Percentiles rank a stretch among this genome's conserved stretches.
Conservation (phyloP, 2,329 filamentous ascomycete species). For the Stemphylium beticola region DNA sequence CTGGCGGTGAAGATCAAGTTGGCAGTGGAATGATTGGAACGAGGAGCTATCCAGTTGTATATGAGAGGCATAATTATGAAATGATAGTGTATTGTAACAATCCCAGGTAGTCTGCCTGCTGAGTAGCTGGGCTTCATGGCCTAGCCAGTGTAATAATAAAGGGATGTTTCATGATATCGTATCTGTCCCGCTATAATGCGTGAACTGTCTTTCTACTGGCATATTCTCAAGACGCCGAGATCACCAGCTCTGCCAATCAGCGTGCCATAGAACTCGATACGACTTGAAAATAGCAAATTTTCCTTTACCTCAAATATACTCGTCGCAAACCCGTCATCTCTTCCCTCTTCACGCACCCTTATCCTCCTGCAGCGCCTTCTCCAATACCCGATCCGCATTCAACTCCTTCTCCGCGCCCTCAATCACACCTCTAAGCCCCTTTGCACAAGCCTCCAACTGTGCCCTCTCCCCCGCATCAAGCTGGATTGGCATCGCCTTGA, state of each 20-base stretch:
- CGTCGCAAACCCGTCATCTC: not conserved
- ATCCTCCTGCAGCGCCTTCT: conserved; percentile 33
- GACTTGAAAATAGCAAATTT: too few species aligned
- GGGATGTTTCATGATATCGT: too few species aligned
- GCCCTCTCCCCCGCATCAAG: conserved; percentile 44
- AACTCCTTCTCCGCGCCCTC: conserved; percentile 48
- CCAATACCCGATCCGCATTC: conserved; percentile 33
- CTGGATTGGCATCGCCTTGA: conserved; percentile 47
- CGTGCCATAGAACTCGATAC: too few species aligned
- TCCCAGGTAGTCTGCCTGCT: too few species aligned
- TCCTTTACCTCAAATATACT: too few species aligned
- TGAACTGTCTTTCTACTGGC: too few species aligned
- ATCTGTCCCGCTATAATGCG: too few species aligned
- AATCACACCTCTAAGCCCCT: conserved; percentile 45
- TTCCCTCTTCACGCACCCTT: conserved; percentile 10
- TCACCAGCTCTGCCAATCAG: too few species aligned
- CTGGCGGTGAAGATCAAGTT: conserved; percentile 21
- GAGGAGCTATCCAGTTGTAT: not conserved
- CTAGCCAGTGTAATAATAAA: too few species aligned
- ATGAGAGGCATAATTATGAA: not conserved
- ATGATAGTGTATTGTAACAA: not conserved
- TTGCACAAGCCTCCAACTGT: conserved; percentile 44
- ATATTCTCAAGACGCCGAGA: too few species aligned
- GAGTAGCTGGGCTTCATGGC: too few species aligned
- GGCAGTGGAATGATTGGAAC: conserved; percentile 7